Evolutionary conservation across 2,329 filamentous ascomycete genomes (phyloP).

Genomic region (Cladosporium sp.): DNA sequence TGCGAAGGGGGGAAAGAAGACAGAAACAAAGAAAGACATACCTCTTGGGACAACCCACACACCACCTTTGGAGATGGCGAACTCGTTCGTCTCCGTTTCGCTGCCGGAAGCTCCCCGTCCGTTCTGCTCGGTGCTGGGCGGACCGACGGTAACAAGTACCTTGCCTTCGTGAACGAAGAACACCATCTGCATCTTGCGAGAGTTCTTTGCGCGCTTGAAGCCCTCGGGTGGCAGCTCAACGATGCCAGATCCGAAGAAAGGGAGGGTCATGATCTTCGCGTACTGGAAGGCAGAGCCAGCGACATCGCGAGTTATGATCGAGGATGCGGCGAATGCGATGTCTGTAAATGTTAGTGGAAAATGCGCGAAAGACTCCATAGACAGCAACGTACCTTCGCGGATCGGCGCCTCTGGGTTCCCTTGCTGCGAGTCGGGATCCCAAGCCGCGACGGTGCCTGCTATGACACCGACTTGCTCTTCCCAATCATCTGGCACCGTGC

Average conservation of each 20-base stretch:
- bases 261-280: constrained; percentile 75
- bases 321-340: constrained; percentile 53
- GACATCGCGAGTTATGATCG: constrained; percentile 53
- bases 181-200: constrained; percentile 91
- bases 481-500: constrained; percentile 59
- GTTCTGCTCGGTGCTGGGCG: constrained; percentile 10
- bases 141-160: constrained; percentile 67
- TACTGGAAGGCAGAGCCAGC: constrained; percentile 71
- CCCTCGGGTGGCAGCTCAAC: constrained; percentile 80
- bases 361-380: not conserved
- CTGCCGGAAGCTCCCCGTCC: not conserved
- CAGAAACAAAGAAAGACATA: constrained; percentile 42
- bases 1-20: constrained; percentile 12
- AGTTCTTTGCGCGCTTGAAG: constrained; percentile 85
- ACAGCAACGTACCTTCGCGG: constrained; percentile 29
- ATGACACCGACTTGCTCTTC: constrained; percentile 61
- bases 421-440: constrained; percentile 31
- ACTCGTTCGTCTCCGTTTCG: constrained; percentile 54
- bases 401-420: constrained; percentile 34
- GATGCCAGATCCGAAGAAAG: constrained; percentile 84
- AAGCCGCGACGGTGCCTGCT: constrained; percentile 57
- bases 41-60: constrained; percentile 94
- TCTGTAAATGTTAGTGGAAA: constrained; percentile 35
- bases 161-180: constrained; percentile 85
- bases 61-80: constrained; percentile 79